phyloP scores from a whole-genome alignment of 768 basidiomycete genomes.

The Termitomyces sp. region DNA sequence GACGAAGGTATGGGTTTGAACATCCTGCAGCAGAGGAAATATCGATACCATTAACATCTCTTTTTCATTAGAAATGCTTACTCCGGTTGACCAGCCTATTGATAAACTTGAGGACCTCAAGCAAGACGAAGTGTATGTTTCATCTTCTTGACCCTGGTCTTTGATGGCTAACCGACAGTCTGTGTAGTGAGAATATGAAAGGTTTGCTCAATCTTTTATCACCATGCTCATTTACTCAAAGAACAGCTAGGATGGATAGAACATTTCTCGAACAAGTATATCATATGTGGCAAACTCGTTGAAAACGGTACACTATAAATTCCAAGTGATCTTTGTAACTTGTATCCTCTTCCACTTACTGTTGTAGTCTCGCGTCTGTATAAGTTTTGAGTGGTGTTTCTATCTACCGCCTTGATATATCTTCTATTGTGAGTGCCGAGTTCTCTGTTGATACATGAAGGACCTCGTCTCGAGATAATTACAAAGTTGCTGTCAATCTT shows the following conservation, averaged over 20 bases:
- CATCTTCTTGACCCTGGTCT: background rate
- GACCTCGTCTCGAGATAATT: background rate
- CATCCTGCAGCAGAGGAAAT: background rate
- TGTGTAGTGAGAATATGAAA: conserved; percentile 83
- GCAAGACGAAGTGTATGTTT: conserved; percentile 74
- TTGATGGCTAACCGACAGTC: conserved; percentile 3
- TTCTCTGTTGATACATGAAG: background rate
- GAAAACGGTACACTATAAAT: conserved; percentile 59
- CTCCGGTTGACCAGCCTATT: conserved; percentile 77
- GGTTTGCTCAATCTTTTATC: conserved; percentile 33
- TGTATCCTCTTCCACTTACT: background rate
- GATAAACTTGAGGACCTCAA: conserved; percentile 80
- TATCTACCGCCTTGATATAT: no score
- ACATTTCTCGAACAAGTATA: conserved; percentile 91
- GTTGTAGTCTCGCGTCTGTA: background rate
- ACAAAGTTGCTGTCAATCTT: background rate
- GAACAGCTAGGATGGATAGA: conserved; percentile 75
- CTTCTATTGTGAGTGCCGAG: background rate
- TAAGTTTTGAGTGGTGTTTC: background rate
- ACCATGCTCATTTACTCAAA: background rate
- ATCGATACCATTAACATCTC: background rate
- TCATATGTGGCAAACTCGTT: conserved; percentile 82
- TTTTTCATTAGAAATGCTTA: conserved; percentile 71
- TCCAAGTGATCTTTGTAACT: background rate
- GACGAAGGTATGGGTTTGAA: conserved; percentile 60